Evolutionary conservation across 768 basidiomycete species (phyloP).

Genomic region (Trametes cinnabarina): DNA sequence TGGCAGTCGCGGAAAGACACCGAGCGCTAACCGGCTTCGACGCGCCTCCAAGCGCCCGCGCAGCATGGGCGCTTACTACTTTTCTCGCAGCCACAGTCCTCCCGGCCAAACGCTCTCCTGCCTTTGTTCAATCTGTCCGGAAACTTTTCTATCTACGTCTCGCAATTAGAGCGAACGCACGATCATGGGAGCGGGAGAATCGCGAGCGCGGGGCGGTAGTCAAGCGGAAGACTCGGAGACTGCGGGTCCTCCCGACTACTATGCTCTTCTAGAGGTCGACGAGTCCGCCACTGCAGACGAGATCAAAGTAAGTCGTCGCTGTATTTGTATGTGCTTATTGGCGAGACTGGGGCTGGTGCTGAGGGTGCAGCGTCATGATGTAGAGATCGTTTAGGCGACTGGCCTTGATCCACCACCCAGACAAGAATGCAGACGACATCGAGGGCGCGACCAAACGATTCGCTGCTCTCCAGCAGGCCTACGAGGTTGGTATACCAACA

Average conservation of each 20-base stretch:
- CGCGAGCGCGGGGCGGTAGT: conserved; percentile 38
- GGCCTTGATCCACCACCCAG: conserved; percentile 83
- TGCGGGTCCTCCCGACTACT: conserved; percentile 60
- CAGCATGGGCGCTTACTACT: neutral
- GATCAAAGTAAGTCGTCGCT: conserved; percentile 62
- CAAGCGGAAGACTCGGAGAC: conserved; percentile 26
- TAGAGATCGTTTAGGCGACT: conserved; percentile 82
- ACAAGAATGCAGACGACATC: conserved; percentile 80
- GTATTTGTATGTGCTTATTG: too few relatives aligned
- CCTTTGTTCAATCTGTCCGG: too few relatives aligned
- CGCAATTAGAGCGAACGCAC: neutral
- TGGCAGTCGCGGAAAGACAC: neutral
- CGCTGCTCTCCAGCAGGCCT: conserved; percentile 88
- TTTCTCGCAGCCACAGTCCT: neutral
- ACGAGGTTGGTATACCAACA: conserved; percentile 63
- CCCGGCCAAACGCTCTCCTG: neutral
- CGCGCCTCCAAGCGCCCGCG: neutral
- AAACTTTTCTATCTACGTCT: too few relatives aligned
- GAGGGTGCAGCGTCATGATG: neutral
- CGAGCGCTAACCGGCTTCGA: neutral
- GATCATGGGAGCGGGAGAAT: conserved; percentile 70
- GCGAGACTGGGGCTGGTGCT: neutral
- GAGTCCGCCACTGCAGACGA: conserved; percentile 85
- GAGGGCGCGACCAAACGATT: conserved; percentile 88
- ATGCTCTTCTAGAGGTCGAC: conserved; percentile 74